These are phyloP conservation scores for Cryptosporidium sp. DNA, from an alignment of 169 alveolate genomes.

Conservation along the genomic window DNA sequence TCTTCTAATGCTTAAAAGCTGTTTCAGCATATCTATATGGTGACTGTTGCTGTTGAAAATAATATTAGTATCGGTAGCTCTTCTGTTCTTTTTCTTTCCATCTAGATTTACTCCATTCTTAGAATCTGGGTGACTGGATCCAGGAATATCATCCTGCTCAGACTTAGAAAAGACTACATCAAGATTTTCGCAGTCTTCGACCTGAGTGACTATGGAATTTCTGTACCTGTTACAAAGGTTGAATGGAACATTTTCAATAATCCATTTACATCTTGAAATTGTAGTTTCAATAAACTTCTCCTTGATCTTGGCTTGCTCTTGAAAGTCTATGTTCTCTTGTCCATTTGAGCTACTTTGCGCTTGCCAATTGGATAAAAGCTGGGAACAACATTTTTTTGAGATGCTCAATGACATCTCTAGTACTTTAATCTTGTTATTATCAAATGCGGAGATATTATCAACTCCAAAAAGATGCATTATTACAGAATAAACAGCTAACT, in stretches of 20 bases:
- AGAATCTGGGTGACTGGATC: neutral
- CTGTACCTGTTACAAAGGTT: conserved; percentile 1
- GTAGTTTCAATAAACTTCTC: conserved; percentile 12
- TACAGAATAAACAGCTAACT: conserved; percentile 34
- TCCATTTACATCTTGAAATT: conserved; percentile 51
- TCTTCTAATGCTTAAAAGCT: conserved; percentile 43
- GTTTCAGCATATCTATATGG: conserved; percentile 56
- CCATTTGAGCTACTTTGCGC: neutral
- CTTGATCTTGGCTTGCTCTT: conserved; percentile 7
- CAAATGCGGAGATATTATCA: neutral
- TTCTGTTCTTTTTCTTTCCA: conserved; percentile 27
- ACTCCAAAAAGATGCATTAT: conserved; percentile 68
- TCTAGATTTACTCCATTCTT: neutral
- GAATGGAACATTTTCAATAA: conserved; percentile 60
- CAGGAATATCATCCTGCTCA: neutral
- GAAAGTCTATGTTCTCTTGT: conserved; percentile 28
- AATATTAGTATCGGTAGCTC: conserved; percentile 68
- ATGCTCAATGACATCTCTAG: conserved; percentile 20
- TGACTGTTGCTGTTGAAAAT: conserved; percentile 45
- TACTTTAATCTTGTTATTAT: conserved; percentile 10
- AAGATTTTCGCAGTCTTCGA: neutral
- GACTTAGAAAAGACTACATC: neutral
- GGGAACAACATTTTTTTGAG: conserved; percentile 51
- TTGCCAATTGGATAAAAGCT: conserved; percentile 39
- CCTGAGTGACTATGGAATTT: neutral